These are phyloP conservation scores for Yamadazyma nakazawae DNA, from an alignment of 805 yeast genomes.

Conservation along the genomic window DNA sequence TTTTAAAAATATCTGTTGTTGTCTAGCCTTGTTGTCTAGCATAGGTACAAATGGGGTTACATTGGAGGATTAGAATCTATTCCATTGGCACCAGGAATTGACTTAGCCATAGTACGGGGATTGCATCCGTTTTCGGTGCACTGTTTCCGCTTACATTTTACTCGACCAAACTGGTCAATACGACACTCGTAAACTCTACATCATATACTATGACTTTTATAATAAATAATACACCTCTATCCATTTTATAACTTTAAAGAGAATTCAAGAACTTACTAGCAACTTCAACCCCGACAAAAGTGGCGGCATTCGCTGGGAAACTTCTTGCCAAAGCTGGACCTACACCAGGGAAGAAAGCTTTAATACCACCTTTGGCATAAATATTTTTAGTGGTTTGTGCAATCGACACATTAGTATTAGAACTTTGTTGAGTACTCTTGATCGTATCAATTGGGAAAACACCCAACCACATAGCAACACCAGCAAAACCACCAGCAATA, in stretches of 20 bases:
- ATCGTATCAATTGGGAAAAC: constrained; percentile 96
- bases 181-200: too few relatives aligned
- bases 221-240: background rate
- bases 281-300: constrained; percentile 91
- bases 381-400: constrained; percentile 63
- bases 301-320: constrained; percentile 99
- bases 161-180: too few relatives aligned
- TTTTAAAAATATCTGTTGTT: too few relatives aligned
- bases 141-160: too few relatives aligned
- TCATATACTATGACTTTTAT: too few relatives aligned
- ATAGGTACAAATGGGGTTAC: too few relatives aligned
- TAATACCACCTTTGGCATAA: constrained; percentile 73
- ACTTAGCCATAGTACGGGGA: too few relatives aligned
- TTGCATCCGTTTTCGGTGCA: too few relatives aligned
- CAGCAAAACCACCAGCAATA: constrained; percentile 93
- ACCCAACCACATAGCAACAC: constrained; percentile 94
- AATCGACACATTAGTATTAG: constrained; percentile 53
- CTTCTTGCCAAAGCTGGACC: constrained; percentile 94
- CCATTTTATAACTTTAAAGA: background rate
- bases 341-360: constrained; percentile 95
- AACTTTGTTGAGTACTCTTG: constrained; percentile 76
- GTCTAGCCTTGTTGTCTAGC: too few relatives aligned
- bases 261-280: constrained; percentile 48
- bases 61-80: too few relatives aligned
- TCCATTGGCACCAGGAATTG: too few relatives aligned